Base-by-base conservation (phyloP, 2,329 filamentous ascomycete species). In the Penicillium sp. region DNA sequence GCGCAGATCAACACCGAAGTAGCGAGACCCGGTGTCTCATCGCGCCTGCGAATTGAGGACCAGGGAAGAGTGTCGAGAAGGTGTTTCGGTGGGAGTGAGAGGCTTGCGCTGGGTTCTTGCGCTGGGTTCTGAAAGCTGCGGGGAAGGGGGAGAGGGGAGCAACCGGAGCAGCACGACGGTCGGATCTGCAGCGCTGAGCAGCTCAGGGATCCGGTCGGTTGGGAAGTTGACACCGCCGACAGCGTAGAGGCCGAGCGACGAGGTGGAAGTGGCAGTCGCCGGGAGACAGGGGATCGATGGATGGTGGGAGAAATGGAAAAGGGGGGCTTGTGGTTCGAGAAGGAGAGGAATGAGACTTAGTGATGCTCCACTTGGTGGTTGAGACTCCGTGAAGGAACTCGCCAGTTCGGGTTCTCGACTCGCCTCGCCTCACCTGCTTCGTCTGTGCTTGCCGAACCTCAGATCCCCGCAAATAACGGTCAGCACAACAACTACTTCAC, bases 1-100 rank as follows among this genome's bases (percentile, higher is more conserved):
- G 66, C 63, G 68, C 64, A 69, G 65, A 71, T 73, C 70, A 74
- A 70, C 64, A 65, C 60, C 62, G 55, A 66, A 67, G 63, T 63
- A 61, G 66, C 60, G 63, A 64, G 59, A 66, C 58, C 63, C 61
- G 57, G 58, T 61, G 65, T 66, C 58, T 70, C 70, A 73, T 73
- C 55, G 70, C 69, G 70, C 65, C 54, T 54, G 31, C 40, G 41
- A 54, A 56, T 60, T 59, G 52, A 51, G 41, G 57, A 59, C 51
- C 49, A 59, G 57, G 46, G 55, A 60, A 53, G 53, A 57, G 36
- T 54, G 37, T 40, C 59, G 55, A 43, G 46, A 41, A 40, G 39
- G 52, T 50, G 36, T 53, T 54, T 24, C 40, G 55, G 43, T 49
- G 18, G 41, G 55, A 46, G 41, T 13, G 43, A 51, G 41, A 54